Conservation (phyloP, 345 rosid species). For the Corymbia maculata region DNA sequence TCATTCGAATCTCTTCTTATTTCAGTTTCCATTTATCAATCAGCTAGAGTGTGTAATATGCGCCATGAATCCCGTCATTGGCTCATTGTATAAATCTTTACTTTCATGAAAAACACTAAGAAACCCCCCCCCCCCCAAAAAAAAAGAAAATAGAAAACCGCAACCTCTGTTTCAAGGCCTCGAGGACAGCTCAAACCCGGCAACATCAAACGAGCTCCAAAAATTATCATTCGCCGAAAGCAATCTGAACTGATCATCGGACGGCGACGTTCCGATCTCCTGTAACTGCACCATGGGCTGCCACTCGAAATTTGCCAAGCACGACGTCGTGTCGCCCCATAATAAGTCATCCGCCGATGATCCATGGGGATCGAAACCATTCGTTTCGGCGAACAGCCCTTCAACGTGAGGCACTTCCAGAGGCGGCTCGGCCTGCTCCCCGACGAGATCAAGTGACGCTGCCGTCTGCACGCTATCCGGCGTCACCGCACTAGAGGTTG, state of each 20-base stretch:
- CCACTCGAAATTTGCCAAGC: slow-evolving; percentile 18
- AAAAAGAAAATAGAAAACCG: background rate
- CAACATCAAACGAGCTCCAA: slow-evolving; percentile 24
- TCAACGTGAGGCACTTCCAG: background rate
- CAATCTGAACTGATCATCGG: slow-evolving; percentile 1
- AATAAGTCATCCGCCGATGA: background rate
- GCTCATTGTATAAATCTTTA: background rate
- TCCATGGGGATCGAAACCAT: background rate
- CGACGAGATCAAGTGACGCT: background rate
- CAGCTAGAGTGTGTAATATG: background rate
- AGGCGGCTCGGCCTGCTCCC: background rate
- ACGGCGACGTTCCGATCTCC: slow-evolving; percentile 11
- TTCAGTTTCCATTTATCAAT: background rate
- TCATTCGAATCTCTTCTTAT: background rate
- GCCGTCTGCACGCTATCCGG: background rate
- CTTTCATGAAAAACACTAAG: background rate
- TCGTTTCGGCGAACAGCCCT: background rate
- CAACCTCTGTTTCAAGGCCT: slow-evolving; percentile 9
- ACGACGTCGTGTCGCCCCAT: slow-evolving; percentile 16
- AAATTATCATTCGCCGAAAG: background rate
- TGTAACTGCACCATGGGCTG: slow-evolving; percentile 5
- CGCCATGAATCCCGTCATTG: background rate
- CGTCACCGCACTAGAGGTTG: background rate
- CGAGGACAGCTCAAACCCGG: slow-evolving; percentile 32
- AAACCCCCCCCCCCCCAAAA: background rate